These are phyloP conservation scores for Ceratocystis alfenasii DNA, from an alignment of 2,329 filamentous ascomycete species.

Conservation along the genomic window DNA sequence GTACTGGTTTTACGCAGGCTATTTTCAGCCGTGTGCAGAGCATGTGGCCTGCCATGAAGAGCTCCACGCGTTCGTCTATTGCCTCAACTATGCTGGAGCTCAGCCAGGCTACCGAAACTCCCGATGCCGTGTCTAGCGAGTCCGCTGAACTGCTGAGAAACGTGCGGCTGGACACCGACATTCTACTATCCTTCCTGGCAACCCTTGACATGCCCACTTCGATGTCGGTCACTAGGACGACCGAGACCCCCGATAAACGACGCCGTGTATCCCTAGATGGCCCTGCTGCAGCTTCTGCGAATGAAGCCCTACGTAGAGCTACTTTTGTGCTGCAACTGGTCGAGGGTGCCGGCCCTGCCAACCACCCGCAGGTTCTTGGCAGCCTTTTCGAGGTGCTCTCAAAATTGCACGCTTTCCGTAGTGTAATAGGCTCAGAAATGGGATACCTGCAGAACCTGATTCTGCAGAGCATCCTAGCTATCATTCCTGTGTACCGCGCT, in stretches of 20 bases:
- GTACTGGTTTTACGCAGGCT: conserved; percentile 47
- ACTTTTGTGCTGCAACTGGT: conserved; percentile 83
- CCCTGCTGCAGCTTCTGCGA: conserved; percentile 14
- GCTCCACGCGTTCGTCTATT: conserved; percentile 45
- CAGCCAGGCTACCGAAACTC: conserved; percentile 37
- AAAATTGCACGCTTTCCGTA: conserved; percentile 74
- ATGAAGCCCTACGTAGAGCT: conserved; percentile 55
- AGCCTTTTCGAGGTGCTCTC: conserved; percentile 75
- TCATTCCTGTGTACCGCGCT: conserved; percentile 64
- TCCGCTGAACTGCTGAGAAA: conserved; percentile 61
- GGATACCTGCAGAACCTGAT: conserved; percentile 83
- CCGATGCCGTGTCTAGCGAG: conserved; percentile 33
- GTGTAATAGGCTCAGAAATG: conserved; percentile 70
- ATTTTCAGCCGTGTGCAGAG: conserved; percentile 57
- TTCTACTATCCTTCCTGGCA: conserved; percentile 60
- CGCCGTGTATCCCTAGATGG: conserved; percentile 38
- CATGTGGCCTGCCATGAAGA: conserved; percentile 63
- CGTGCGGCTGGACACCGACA: conserved; percentile 60
- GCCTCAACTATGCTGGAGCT: conserved; percentile 53
- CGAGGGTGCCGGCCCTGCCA: conserved; percentile 63
- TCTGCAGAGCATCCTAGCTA: conserved; percentile 67
- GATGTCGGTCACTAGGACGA: conserved; percentile 52
- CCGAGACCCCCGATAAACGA: conserved; percentile 47
- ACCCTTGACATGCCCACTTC: conserved; percentile 62
- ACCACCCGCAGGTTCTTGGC: conserved; percentile 64